Evolutionary conservation across 2,329 filamentous ascomycete genomes (phyloP), one percentile per base, ranked within the genome.

Genomic region (Westerdykella sp.): DNA sequence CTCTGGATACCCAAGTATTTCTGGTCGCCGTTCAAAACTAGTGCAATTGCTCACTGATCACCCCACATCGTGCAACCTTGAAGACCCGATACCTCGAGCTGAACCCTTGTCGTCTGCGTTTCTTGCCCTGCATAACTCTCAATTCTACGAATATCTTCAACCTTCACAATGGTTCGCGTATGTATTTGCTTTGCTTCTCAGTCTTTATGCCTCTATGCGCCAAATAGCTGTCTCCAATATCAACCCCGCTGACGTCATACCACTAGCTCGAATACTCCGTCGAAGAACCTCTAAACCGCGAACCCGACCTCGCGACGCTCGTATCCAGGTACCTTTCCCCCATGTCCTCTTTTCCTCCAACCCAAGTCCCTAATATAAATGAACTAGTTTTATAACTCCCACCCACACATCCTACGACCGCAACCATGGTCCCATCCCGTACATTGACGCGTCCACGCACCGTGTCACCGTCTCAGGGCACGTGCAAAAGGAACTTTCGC

Each of bases 341-440:
- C 12, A 28, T 14, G 16, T 22, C 5, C n/a, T 16, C 13, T 34
- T 25, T 34, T 12, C 10, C 47, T 40, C 36, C 25, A 22, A 31
- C 25, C 35, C 11, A 22, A 11, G 6, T 31, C 23, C n/a, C 34
- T 34, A 14, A 23, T 21, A 25, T 15, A 10, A 12, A 28, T 3
- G 3, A 35, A 6, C 13, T 25, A 70, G 69, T 39, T 80, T 79
- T 58, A 68, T 81, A 37, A 75, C 74, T 15, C 32, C 49, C 34
- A 59, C 65, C 41, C 65, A 61, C 36, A 67, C 67, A 23, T 71
- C 71, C 23, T 81, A 80, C 54, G 76, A 81, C 55, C 72, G 79
- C 23, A 81, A 80, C 45, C 77, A 80, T 56, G 74, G 62, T 9
- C 69, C 73, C 7, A 74, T 79, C 23, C 76, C 75, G 1, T 66